Percentiles rank a stretch among this genome's conserved stretches.
phyloP scores from a whole-genome alignment of 2,329 filamentous ascomycete species.

The Macroventuria anomochaeta region DNA sequence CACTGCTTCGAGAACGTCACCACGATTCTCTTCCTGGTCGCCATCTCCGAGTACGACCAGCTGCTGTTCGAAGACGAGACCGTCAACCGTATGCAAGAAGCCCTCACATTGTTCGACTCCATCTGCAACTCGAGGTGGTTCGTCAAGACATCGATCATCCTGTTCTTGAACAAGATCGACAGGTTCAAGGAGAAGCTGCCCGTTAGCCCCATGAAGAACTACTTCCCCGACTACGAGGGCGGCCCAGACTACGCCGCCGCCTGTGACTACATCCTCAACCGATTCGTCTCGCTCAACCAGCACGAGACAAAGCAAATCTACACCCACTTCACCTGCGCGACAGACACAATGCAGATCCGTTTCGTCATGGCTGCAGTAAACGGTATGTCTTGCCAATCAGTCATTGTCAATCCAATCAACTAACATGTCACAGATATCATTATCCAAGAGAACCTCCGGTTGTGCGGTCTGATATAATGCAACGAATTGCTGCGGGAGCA shows the following conservation, averaged over 20 bases:
- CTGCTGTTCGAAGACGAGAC: conserved; percentile 95
- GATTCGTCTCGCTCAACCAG: conserved; percentile 97
- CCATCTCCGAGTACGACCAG: conserved; percentile 97
- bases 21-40: conserved; percentile 93
- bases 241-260: conserved; percentile 94
- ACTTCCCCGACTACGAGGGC: conserved; percentile 79
- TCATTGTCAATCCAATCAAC: conserved; percentile 17
- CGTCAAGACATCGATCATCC: conserved; percentile 74
- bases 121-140: conserved; percentile 78
- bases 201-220: conserved; percentile 76
- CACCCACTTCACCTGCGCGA: conserved; percentile 98
- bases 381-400: conserved; percentile 64
- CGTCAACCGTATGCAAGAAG: conserved; percentile 76
- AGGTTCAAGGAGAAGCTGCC: conserved; percentile 77
- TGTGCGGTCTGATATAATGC: conserved; percentile 91
- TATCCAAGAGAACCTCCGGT: conserved; percentile 97
- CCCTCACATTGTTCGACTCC: conserved; percentile 72
- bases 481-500: conserved; percentile 26
- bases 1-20: conserved; percentile 99
- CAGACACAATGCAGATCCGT: conserved; percentile 97
- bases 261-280: conserved; percentile 98
- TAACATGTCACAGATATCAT: conserved; percentile 82
- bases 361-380: conserved; percentile 99
- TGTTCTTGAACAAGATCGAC: conserved; percentile 79
- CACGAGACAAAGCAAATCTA: conserved; percentile 99